phyloP scores from a whole-genome alignment of 305 asterid genomes.

The Rubia occidens region DNA sequence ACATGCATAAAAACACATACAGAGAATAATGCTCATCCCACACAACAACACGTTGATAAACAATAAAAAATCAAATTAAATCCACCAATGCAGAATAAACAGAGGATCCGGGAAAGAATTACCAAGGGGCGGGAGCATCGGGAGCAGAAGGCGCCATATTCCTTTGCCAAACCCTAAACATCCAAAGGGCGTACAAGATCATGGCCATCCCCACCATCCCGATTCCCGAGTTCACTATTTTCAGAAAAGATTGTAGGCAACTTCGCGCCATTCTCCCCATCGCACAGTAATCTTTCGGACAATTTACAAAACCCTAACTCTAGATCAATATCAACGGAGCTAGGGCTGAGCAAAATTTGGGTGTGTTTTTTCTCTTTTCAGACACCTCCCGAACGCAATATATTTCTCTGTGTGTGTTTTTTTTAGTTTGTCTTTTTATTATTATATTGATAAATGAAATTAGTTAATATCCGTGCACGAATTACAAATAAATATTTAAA shows the following conservation, averaged over 20 bases:
- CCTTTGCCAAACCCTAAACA: conserved; percentile 68
- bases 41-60: not conserved
- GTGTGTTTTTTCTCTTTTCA: not conserved
- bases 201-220: conserved; percentile 75
- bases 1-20: no score
- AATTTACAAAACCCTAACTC: conserved; percentile 15
- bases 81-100: not conserved
- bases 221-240: conserved; percentile 57
- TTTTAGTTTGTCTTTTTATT: no score
- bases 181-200: conserved; percentile 75
- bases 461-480: no score
- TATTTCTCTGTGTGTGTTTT: no score
- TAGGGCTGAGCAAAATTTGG: conserved; percentile 5
- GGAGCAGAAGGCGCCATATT: conserved; percentile 32
- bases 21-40: not conserved
- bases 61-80: conserved; percentile 10
- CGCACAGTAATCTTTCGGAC: not conserved
- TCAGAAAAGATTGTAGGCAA: conserved; percentile 61
- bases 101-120: not conserved
- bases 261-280: conserved; percentile 67
- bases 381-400: no score
- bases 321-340: conserved; percentile 13
- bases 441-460: no score
- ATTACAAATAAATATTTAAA: no score
- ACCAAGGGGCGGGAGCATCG: conserved; percentile 37